A percentile compares a stretch with the other conserved stretches of the same genome.
Evolutionary conservation across 2,329 filamentous ascomycete genomes (phyloP).

Genomic region (Neurospora crassa): DNA sequence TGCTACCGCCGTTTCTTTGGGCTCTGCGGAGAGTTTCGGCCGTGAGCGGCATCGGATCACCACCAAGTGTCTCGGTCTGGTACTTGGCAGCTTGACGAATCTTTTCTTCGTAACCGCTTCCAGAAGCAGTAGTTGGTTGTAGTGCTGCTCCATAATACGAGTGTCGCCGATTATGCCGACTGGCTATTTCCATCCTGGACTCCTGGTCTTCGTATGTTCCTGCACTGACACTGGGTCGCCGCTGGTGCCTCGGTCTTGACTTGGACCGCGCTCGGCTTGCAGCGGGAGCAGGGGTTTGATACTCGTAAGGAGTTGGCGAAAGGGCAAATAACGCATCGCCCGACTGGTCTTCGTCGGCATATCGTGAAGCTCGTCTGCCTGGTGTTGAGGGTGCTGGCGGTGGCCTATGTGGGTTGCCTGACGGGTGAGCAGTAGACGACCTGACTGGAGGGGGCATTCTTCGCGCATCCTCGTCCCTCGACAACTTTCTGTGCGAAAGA

Average conservation of each 20-base stretch:
- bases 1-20: slow-evolving; percentile 39
- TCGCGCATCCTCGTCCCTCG: not conserved
- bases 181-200: slow-evolving; percentile 31
- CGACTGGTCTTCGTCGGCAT: slow-evolving; percentile 29
- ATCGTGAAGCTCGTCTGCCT: slow-evolving; percentile 16
- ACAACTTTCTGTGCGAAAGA: not conserved
- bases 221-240: slow-evolving; percentile 25
- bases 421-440: slow-evolving; percentile 21
- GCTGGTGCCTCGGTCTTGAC: slow-evolving; percentile 6
- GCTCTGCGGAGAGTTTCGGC: slow-evolving; percentile 45
- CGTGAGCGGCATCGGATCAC: slow-evolving; percentile 39
- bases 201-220: slow-evolving; percentile 29
- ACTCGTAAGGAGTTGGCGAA: slow-evolving; percentile 22
- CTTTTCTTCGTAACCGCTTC: slow-evolving; percentile 30
- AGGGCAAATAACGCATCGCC: slow-evolving; percentile 28
- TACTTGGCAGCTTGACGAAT: slow-evolving; percentile 36
- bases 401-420: slow-evolving; percentile 19
- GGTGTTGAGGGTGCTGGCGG: slow-evolving; percentile 21
- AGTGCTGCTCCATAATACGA: slow-evolving; percentile 28
- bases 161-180: slow-evolving; percentile 26
- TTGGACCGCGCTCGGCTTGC: slow-evolving; percentile 17
- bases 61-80: slow-evolving; percentile 42
- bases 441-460: slow-evolving; percentile 33
- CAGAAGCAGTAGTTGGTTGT: slow-evolving; percentile 23
- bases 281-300: slow-evolving; percentile 20